Base-by-base conservation (phyloP, 305 asterid species). In the Coffea humblotiana region DNA sequence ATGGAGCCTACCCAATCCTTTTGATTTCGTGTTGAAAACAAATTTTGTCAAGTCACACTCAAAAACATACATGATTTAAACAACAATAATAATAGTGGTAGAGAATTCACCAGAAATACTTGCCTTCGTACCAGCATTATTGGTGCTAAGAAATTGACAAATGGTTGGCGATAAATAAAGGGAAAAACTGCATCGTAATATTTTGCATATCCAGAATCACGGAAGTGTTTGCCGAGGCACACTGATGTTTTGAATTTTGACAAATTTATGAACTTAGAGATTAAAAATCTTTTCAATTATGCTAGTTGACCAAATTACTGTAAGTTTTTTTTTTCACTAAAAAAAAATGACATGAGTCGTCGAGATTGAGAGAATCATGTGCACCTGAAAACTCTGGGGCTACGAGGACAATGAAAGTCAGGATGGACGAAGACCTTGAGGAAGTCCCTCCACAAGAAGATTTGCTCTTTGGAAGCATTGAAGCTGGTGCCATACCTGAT, bases 341-440 rank as follows among this genome's bases (percentile, higher is more conserved):
- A 32, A 32, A 29, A 32, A 32, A 32, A 32, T 1, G 32, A 32
- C 32, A 32, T 32, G 32, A 32, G 32, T 32, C 32, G 32, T 32
- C 32, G 1, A 32, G 32, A 32, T 32, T 1, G 32, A 32, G 32
- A 32, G 32, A 32, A 32, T 32, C 32, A 32, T 32, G 1, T 32
- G 32, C 32, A 32, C 89, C 94, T 86, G 45, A 91, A 69, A 58
- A 0, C 23, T 2, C 69, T 66, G 64, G 94, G 96, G 16, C 86
- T 78, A 0, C 45, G 1, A 3, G 96, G 96, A 58, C 83, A 82
- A 71, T 90, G 86, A 63, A 90, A 86, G 0, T 82, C 52, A 49
- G 96, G 96, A 77, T 91, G 93, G 8, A 91, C 85, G 25, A 79
- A 60, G 72, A 88, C 74, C 82, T 88, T 91, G 5, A 91, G 85